Evolutionary conservation across 2,329 filamentous ascomycete genomes (phyloP), one percentile per base, ranked within the genome.

Genomic region (Decorospora gaudefroyi): DNA sequence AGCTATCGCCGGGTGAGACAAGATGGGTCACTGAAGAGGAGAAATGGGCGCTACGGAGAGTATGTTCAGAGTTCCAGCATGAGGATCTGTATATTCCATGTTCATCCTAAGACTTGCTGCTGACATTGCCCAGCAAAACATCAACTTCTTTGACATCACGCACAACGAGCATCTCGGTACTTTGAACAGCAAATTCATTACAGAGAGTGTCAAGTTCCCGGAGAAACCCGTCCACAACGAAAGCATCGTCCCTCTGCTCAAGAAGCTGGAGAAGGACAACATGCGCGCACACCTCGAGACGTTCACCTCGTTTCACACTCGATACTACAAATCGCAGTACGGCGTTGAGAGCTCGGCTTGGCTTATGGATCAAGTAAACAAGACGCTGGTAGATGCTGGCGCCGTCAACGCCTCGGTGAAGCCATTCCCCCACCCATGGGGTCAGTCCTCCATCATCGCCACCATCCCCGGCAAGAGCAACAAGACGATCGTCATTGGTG

Each of bases 81-180:
- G 15, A 15, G 13, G 9, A 42, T 7, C 7, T 5, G 32, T 7
- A n/a, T n/a, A 8, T 15, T 6, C 2, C 3, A 13, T 4, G 17
- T 17, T 15, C 6, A 37, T 9, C 15, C 10, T 11, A 6, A 29
- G 41, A 17, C 23, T 12, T 28, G 8, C 16, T 9, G 36, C 64
- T 70, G 25, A 69, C 51, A 47, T 30, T n/a, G 3, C 7, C 1
- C 60, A 95, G 89, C 80, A 88, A 67, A 90, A 90, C 62, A 79
- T 85, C 57, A 87, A 85, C 63, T 97, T 97, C 78, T 95, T 97
- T 80, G 92, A 97, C 73, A 91, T 97, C 64, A 96, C 93, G 49
- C 80, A 89, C 28, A 82, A 84, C 42, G 76, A 78, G 37, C 79
- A 87, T 35, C 79, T 87, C 51, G 87, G 86, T 46, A 68, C 71